phyloP scores from a whole-genome alignment of 768 basidiomycete species.

The Agrocybe praecox region DNA sequence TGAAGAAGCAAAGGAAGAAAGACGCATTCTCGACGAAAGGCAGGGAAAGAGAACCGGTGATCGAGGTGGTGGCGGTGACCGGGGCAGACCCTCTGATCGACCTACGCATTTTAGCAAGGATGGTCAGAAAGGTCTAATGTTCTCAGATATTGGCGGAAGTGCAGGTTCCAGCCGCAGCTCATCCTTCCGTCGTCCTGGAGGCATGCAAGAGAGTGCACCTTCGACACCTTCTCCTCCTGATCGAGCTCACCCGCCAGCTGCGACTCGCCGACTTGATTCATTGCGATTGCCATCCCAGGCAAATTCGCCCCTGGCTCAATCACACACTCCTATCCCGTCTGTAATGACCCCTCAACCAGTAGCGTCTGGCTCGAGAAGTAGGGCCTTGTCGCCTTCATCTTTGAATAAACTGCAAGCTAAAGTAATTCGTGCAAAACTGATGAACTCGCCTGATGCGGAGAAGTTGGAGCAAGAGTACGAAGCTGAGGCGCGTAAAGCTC shows the following conservation, averaged over 20 bases:
- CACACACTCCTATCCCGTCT: constrained; percentile 85
- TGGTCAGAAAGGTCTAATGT: constrained; percentile 62
- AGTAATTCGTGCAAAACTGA: constrained; percentile 88
- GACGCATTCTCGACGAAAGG: constrained; percentile 82
- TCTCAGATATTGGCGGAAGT: constrained; percentile 65
- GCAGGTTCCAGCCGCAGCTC: constrained; percentile 77
- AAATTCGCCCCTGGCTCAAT: constrained; percentile 58
- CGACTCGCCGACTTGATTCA: constrained; percentile 59
- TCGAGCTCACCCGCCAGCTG: constrained; percentile 31
- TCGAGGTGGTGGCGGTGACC: constrained; percentile 22
- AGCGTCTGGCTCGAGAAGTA: constrained; percentile 32
- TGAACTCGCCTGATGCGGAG: constrained; percentile 76
- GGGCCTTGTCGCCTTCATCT: constrained; percentile 72
- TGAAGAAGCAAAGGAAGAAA: constrained; percentile 87
- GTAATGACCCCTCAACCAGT: constrained; percentile 77
- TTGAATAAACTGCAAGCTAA: constrained; percentile 93
- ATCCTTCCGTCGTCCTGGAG: constrained; percentile 85
- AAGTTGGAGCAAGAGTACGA: constrained; percentile 88
- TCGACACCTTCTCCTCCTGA: constrained; percentile 57
- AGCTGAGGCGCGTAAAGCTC: constrained; percentile 53
- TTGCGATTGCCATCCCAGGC: constrained; percentile 62
- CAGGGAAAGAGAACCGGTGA: constrained; percentile 51
- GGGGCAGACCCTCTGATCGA: constrained; percentile 33
- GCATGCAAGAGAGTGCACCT: constrained; percentile 51
- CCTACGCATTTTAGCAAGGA: constrained; percentile 35